These are phyloP conservation scores for Escovopsis sp. DNA, from an alignment of 2,329 filamentous ascomycete species.

Conservation along the genomic window DNA sequence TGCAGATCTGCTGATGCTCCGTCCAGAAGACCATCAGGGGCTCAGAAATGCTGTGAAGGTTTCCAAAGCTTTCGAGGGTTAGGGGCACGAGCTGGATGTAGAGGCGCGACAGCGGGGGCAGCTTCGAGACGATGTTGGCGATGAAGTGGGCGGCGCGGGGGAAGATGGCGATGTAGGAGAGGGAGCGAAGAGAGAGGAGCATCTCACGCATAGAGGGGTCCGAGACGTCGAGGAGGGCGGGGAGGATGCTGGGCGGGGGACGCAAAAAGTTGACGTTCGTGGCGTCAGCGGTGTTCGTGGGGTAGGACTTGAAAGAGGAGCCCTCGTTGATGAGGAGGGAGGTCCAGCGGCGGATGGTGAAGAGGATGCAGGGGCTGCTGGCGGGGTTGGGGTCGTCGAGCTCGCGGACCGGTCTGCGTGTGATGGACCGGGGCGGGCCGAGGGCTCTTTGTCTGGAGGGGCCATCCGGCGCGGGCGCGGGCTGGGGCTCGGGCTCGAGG, in stretches of 20 bases:
- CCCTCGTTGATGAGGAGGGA: conserved; percentile 58
- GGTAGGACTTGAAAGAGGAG: conserved; percentile 55
- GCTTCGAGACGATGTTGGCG: conserved; percentile 28
- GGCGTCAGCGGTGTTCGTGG: conserved; percentile 51
- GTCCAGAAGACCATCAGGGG: conserved; percentile 33
- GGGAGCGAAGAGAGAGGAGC: conserved; percentile 6
- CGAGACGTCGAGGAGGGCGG: conserved; percentile 29
- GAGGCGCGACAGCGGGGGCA: conserved; percentile 35
- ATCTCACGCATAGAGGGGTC: conserved; percentile 20
- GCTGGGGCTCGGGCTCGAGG: conserved; percentile 6
- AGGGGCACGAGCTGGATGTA: conserved; percentile 35
- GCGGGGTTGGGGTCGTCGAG: too few relatives aligned
- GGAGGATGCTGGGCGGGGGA: conserved; percentile 45
- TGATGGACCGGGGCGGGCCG: not conserved
- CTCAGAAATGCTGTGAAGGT: too few relatives aligned
- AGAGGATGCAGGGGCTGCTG: conserved; percentile 24
- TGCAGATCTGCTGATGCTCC: conserved; percentile 36
- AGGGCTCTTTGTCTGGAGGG: not conserved
- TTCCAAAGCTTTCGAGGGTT: conserved; percentile 18
- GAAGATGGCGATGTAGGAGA: conserved; percentile 29
- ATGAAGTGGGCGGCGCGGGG: conserved; percentile 47
- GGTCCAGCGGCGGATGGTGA: conserved; percentile 48
- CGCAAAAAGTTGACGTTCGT: conserved; percentile 58
- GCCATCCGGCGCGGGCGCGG: conserved; percentile 1
- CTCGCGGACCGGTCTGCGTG: too few relatives aligned